These are phyloP conservation scores for Albizia julibrissin DNA, from an alignment of 306 rosid species.

Conservation along the genomic window DNA sequence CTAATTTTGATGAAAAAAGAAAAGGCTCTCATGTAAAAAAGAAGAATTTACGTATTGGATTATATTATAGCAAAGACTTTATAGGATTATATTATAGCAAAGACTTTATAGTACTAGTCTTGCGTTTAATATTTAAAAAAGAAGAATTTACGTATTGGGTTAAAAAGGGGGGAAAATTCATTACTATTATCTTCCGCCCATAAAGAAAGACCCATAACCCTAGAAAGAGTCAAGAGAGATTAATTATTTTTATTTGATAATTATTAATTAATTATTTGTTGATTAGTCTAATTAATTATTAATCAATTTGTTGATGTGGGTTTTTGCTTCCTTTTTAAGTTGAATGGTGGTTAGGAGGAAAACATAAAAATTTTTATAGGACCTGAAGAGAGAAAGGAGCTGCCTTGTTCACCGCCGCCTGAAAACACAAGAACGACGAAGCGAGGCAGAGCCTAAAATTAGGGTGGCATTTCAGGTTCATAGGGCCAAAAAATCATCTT, in stretches of 20 bases:
- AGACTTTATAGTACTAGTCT: neutral
- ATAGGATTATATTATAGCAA: neutral
- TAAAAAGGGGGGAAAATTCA: neutral
- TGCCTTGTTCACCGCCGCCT: conserved; percentile 61
- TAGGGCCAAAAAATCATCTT: conserved; percentile 33
- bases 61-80: neutral
- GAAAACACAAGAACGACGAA: conserved; percentile 34
- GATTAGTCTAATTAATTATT: neutral
- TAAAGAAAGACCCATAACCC: neutral
- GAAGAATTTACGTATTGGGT: neutral
- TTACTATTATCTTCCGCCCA: neutral
- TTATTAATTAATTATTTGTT: neutral
- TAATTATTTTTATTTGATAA: neutral
- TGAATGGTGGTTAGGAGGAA: neutral
- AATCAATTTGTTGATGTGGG: conserved; percentile 20
- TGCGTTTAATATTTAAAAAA: neutral
- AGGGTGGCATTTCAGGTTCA: conserved; percentile 28
- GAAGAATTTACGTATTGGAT: too few species aligned
- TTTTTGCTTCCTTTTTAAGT: conserved; percentile 58
- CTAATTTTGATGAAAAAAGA: neutral
- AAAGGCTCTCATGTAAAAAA: neutral
- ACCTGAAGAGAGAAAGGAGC: conserved; percentile 25
- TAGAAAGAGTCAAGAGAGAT: neutral
- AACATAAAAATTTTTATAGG: neutral
- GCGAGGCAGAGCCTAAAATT: neutral